These are phyloP conservation scores for Eustoma russellianum DNA, from an alignment of 257 asterid species.

Conservation along the genomic window DNA sequence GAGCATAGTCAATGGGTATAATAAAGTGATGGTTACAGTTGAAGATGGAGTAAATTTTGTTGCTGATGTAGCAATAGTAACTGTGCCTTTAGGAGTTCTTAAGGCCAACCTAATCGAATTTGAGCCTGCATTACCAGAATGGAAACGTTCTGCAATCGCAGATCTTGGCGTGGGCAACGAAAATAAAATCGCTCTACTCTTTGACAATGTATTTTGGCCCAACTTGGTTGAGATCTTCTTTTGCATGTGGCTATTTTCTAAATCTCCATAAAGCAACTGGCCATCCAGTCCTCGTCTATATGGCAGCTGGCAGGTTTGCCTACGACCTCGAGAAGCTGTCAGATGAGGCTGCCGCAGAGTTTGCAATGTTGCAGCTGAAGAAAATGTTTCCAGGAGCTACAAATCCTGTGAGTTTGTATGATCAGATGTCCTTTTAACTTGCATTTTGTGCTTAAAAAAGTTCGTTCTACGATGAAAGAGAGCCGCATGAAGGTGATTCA, in stretches of 20 bases:
- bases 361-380: conserved; percentile 77
- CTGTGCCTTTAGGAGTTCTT: too few species aligned
- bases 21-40: conserved; percentile 56
- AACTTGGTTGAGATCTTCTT: too few species aligned
- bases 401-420: conserved; percentile 58
- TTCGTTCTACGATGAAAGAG: too few species aligned
- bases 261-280: conserved; percentile 98
- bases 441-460: too few species aligned
- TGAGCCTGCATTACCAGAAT: too few species aligned
- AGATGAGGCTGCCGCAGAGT: conserved; percentile 59
- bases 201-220: too few species aligned
- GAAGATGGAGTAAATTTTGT: conserved; percentile 71
- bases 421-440: not conserved
- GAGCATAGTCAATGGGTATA: conserved; percentile 50
- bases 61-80: conserved; percentile 91
- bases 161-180: too few species aligned
- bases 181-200: too few species aligned
- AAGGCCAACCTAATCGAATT: too few species aligned
- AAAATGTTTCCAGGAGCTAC: conserved; percentile 80
- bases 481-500: too few species aligned
- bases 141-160: too few species aligned
- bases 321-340: conserved; percentile 85
- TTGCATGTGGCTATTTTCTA: conserved; percentile 78
- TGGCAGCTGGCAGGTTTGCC: conserved; percentile 97
- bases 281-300: conserved; percentile 80